A percentile compares a stretch with the other conserved stretches of the same genome.
phyloP scores from a whole-genome alignment of 257 asterid species.

The Paraleonurus japonicus region DNA sequence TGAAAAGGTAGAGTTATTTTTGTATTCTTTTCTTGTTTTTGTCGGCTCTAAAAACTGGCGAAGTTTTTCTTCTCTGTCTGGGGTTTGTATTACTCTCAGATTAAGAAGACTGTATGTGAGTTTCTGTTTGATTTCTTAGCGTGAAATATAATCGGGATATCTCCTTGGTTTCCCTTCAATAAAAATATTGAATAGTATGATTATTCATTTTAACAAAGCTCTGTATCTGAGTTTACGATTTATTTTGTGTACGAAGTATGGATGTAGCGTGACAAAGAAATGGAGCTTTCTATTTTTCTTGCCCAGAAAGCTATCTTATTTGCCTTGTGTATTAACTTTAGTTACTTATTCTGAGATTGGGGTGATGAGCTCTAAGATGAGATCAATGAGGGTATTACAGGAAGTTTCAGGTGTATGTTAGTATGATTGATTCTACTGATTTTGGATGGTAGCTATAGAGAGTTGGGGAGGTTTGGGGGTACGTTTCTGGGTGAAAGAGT shows the following conservation, averaged over 20 bases:
- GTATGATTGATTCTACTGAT: neutral
- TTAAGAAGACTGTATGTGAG: slow-evolving; percentile 51
- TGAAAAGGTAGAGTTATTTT: slow-evolving; percentile 47
- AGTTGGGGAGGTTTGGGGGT: no score
- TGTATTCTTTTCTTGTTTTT: slow-evolving; percentile 35
- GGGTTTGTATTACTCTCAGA: slow-evolving; percentile 42
- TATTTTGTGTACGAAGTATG: neutral
- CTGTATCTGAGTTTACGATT: slow-evolving; percentile 23
- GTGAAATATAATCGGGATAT: slow-evolving; percentile 56
- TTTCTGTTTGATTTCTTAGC: slow-evolving; percentile 54
- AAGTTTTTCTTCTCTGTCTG: slow-evolving; percentile 32
- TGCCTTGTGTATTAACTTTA: neutral
- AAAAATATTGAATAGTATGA: slow-evolving; percentile 39
- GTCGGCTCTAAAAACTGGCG: slow-evolving; percentile 41
- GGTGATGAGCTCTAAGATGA: neutral
- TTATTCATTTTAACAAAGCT: slow-evolving; percentile 42
- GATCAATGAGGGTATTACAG: neutral
- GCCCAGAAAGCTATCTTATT: neutral
- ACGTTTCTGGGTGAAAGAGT: no score
- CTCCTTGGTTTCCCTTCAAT: slow-evolving; percentile 47
- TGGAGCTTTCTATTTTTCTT: neutral
- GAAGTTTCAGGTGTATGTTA: neutral
- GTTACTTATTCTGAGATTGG: neutral
- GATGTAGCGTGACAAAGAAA: neutral
- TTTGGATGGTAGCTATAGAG: neutral